Evolutionary conservation across 1,284 basidiomycete genomes (phyloP), one percentile per base, ranked within the genome.

Genomic region (Rhodotorula sp.): DNA sequence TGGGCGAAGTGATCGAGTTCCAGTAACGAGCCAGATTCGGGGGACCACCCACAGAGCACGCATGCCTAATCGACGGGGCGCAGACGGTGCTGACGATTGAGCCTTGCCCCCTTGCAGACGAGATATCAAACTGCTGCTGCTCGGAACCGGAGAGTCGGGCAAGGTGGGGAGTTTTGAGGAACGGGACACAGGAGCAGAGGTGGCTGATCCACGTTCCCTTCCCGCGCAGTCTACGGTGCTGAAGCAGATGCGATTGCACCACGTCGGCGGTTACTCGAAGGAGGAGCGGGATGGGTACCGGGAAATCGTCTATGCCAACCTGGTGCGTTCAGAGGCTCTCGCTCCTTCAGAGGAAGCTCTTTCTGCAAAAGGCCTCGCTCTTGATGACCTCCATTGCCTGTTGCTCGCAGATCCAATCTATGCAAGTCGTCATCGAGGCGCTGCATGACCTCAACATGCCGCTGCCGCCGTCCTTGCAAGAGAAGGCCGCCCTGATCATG

Each of bases 381-480:
- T 0, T 16, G 26, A 52, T 28, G 23, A 28, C 28, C 52, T 10
- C 18, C 19, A 12, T 52, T 2, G 21, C 23, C 14, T 54, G 7
- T 5, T 14, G 4, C n/a, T 28, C n/a, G 12, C 64, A 76, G 74
- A 76, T 74, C 16, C 75, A 76, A 72, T 76, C 75, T 14, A 76
- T 76, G 75, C 75, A 76, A 74, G 75, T 76, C 28, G 75, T 76
- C 59, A 74, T 76, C 56, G 75, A 76, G 58, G 75, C 75, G 16
- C 65, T 76, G 4, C 75, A 76, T 67, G 75, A 76, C 67, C 72
- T 76, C 61, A 68, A 70, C 62, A 76, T 76, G 75, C 75, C 75
- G 26, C 62, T 76, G 26, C 69, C 75, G 3, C 72, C 72, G 1
- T 60, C 69, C 21, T 70, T 76, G 15, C 60, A 66, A 43, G 72